Percentiles rank a stretch among this genome's conserved stretches.
phyloP scores from a whole-genome alignment of 1,284 basidiomycete species.

The Mycena citricolor region DNA sequence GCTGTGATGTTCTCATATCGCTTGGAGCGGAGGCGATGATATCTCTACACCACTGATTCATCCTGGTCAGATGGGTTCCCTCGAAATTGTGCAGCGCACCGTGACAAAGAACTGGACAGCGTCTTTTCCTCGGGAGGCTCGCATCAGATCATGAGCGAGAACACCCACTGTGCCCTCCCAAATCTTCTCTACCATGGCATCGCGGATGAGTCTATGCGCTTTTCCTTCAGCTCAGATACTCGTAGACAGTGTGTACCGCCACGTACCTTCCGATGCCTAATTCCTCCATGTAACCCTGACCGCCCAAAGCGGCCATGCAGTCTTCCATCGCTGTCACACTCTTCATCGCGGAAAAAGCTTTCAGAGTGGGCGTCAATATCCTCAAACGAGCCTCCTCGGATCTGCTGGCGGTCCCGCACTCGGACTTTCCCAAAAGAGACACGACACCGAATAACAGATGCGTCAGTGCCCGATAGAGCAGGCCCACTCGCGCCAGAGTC shows the following conservation, averaged over 20 bases:
- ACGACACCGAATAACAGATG: slow-evolving; percentile 63
- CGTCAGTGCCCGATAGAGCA: slow-evolving; percentile 65
- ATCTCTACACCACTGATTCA: slow-evolving; percentile 51
- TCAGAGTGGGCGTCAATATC: slow-evolving; percentile 68
- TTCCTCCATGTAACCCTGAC: slow-evolving; percentile 84
- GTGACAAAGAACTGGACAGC: slow-evolving; percentile 15
- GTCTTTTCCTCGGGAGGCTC: slow-evolving; percentile 45
- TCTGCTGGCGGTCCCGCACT: slow-evolving; percentile 49
- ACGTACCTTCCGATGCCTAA: slow-evolving; percentile 59
- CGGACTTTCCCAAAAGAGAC: slow-evolving; percentile 60
- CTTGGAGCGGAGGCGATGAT: slow-evolving; percentile 40
- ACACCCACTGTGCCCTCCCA: slow-evolving; percentile 81
- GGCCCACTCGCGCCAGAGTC: slow-evolving; percentile 55
- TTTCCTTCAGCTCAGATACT: background rate
- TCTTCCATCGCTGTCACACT: slow-evolving; percentile 66
- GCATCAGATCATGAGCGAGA: slow-evolving; percentile 64
- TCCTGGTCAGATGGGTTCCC: slow-evolving; percentile 2
- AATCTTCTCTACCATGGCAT: slow-evolving; percentile 74
- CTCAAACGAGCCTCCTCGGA: slow-evolving; percentile 57
- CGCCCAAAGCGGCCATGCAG: slow-evolving; percentile 74
- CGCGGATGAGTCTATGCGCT: slow-evolving; percentile 50
- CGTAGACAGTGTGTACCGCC: background rate
- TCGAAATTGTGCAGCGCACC: background rate
- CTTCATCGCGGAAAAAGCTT: slow-evolving; percentile 72
- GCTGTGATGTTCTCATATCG: background rate